Percentiles rank a stretch among this genome's conserved stretches.
These are phyloP conservation scores for Viridothelium virens DNA, from an alignment of 495 filamentous ascomycete genomes.

Conservation along the genomic window DNA sequence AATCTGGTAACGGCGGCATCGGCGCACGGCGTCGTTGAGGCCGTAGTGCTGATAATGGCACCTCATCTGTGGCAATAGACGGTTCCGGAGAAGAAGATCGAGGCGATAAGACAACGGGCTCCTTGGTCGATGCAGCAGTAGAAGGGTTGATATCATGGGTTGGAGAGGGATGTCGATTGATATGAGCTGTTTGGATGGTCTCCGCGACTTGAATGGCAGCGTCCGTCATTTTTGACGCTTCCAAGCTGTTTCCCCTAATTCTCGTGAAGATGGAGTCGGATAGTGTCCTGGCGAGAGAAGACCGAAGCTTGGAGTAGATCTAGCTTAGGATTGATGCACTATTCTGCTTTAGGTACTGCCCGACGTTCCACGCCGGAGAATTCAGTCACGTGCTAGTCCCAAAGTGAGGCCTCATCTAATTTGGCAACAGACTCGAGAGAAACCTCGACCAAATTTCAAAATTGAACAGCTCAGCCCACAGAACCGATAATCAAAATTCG, in stretches of 20 bases:
- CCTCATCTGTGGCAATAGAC: conserved; percentile 35
- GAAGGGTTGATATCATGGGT: conserved; percentile 73
- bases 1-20: conserved; percentile 81
- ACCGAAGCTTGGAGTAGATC: too few relatives aligned
- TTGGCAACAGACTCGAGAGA: too few relatives aligned
- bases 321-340: too few relatives aligned
- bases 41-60: conserved; percentile 34
- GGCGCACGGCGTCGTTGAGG: conserved; percentile 45
- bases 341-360: too few relatives aligned
- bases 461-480: too few relatives aligned
- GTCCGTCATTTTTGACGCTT: conserved; percentile 25
- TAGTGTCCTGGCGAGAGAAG: too few relatives aligned
- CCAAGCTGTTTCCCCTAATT: not conserved
- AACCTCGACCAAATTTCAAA: too few relatives aligned
- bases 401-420: too few relatives aligned
- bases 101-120: conserved; percentile 28
- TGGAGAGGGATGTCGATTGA: conserved; percentile 60
- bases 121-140: conserved; percentile 48
- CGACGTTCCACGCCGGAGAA: too few relatives aligned
- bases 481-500: too few relatives aligned
- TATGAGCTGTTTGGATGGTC: conserved; percentile 69
- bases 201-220: conserved; percentile 57
- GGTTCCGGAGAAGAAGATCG: conserved; percentile 19
- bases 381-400: too few relatives aligned
- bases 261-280: not conserved